Percentiles rank a stretch among this genome's conserved stretches.
phyloP scores from a whole-genome alignment of 2,329 filamentous ascomycete species.

The Stromatinia cepivora region DNA sequence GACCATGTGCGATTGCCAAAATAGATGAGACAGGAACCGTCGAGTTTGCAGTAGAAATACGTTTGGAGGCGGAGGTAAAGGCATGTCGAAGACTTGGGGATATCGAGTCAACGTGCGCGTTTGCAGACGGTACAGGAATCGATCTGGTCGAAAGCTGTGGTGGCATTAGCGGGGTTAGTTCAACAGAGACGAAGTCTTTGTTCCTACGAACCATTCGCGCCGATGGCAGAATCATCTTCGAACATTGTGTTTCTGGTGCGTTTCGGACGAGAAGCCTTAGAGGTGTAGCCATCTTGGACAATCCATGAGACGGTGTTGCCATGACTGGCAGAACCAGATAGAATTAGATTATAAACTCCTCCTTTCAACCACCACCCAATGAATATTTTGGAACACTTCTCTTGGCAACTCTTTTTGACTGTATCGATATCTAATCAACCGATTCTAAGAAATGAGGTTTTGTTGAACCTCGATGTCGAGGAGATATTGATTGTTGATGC shows the following conservation, averaged over 20 bases:
- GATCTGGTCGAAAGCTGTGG: constrained; percentile 18
- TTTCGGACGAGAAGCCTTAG: constrained; percentile 14
- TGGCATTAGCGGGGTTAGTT: constrained; percentile 1
- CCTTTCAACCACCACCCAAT: constrained; percentile 24
- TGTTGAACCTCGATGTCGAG: constrained; percentile 10
- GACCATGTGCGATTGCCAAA: constrained; percentile 26
- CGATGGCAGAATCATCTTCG: constrained; percentile 4
- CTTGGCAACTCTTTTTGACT: background rate
- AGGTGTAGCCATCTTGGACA: constrained; percentile 19
- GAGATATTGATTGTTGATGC: background rate
- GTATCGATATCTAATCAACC: background rate
- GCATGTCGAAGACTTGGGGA: background rate
- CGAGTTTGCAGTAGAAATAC: constrained; percentile 32
- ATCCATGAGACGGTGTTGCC: constrained; percentile 13
- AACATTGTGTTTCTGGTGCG: constrained; percentile 3
- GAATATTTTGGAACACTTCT: background rate
- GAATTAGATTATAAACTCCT: constrained; percentile 16
- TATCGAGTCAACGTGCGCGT: constrained; percentile 18
- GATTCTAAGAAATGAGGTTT: background rate
- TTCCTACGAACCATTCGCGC: constrained; percentile 16
- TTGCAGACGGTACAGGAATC: constrained; percentile 27
- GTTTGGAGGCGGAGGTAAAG: background rate
- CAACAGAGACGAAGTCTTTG: background rate
- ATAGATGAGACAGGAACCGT: constrained; percentile 26
- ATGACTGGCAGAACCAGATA: constrained; percentile 22